Evolutionary conservation across 352 stramenopile species (phyloP), one percentile per base, ranked within the genome.

Genomic region (Pythium plurisporium): DNA sequence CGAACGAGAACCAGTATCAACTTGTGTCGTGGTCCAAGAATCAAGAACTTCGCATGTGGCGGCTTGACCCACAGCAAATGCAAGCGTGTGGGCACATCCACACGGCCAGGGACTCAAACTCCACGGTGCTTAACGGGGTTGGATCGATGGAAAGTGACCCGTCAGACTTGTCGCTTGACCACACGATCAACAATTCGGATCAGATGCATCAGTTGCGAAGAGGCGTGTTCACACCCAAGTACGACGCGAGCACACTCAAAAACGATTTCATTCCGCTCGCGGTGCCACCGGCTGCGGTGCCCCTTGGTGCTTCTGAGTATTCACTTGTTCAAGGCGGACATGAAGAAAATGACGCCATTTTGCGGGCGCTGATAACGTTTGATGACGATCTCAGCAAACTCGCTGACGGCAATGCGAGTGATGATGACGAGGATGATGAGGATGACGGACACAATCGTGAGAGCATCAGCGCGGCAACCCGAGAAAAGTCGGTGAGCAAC

Each of bases 21-120:
- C 55, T 91, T 12, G 73, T 94, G 11, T 91, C 84, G 19, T 94
- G 80, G 81, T 73, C 76, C 0, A 91, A 94, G 70, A 80, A 88
- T 50, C 82, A 94, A 46, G 78, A 91, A 23, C 57, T 94, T 5
- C 76, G 81, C 4, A 54, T 94, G 58, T 91, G 81, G 83, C 69
- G 73, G 27, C 60, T 92, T 14, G 80, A 94, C 43, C 47, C 70
- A 14, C 71, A 76, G 30, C 78, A 87, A 27, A 51, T 91, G 3
- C 48, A 59, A 6, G 43, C 55, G 17, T 68, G 54, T 36, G 60
- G 60, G 3, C 38, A 51, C 65, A 62, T 34, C 25, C 31, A 36
- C 40, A 67, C 43, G 23, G 48, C 10, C 44, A 34, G 20, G 52
- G 61, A 43, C 14, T 12, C 40, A 19, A 44, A 19, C n/a, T 15